Base-by-base conservation (phyloP, 2,329 filamentous ascomycete genomes). In the Aureobasidium melanogenum region DNA sequence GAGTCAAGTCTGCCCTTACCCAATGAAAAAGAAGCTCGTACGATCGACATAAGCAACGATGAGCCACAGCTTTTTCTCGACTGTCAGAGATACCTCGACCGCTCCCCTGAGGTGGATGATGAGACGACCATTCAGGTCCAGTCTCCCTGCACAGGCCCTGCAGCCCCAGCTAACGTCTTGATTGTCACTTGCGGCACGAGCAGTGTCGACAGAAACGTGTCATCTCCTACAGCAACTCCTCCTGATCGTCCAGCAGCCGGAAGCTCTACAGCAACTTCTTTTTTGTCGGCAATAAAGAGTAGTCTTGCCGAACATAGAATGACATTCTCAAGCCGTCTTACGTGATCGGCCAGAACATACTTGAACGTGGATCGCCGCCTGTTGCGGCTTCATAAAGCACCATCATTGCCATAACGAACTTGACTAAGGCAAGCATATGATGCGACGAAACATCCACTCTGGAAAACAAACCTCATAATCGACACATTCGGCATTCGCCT, bases 221-320 rank as follows among this genome's bases (percentile, higher is more conserved):
- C 28, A 26, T 46, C 52, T 2, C 54, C 41, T 3, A 57, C 41
- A 5, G 30, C 41, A 28, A 57, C 41, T 19, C 30, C 41, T 38
- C 41, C 54, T 36, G 30, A 24, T 47, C 54, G 30, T 15, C n/a
- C 41, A 22, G 14, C 54, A 46, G 24, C 10, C 8, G 22, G 28
- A 26, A 17, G 41, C 54, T 38, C 54, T 26, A 38, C 38, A 24
- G n/a, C 28, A 26, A 38, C 34, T 28, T 57, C 28, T 19, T 56
- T 56, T 46, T 47, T 57, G 8, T 46, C 54, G 19, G 41, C 54
- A 43, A 47, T 57, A 30, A 57, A 47, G 22, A 47, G 22, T 8
- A 57, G 54, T 17, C 54, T 57, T 38, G 54, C 38, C 19, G 54
- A 57, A 32, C 54, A 57, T 15, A 57, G 44, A 17, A 57, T 57